These are phyloP conservation scores for Curvularia eragrostidis DNA, from an alignment of 2,329 filamentous ascomycete genomes.

Conservation along the genomic window DNA sequence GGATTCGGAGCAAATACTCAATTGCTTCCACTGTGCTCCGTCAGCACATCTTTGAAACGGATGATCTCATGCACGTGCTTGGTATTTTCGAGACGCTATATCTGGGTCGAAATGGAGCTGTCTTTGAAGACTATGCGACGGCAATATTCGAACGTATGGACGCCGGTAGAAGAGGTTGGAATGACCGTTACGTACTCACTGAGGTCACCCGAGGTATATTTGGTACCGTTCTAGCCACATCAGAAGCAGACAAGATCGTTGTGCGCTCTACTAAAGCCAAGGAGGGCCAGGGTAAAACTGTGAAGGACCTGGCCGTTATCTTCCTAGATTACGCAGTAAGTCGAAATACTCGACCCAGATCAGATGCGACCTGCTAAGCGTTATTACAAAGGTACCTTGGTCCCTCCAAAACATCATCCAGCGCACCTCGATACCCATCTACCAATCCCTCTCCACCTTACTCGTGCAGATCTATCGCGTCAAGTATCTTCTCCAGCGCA, in stretches of 20 bases:
- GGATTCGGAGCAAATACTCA: constrained; percentile 77
- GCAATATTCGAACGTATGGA: constrained; percentile 80
- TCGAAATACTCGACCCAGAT: constrained; percentile 40
- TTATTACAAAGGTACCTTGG: constrained; percentile 56
- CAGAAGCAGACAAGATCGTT: constrained; percentile 69
- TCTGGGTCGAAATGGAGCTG: constrained; percentile 75
- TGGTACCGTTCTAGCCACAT: constrained; percentile 52
- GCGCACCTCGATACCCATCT: constrained; percentile 66
- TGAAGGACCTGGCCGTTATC: constrained; percentile 69
- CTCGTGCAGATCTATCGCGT: constrained; percentile 80
- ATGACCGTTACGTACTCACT: constrained; percentile 80
- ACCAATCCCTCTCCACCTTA: constrained; percentile 76
- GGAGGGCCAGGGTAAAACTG: constrained; percentile 61
- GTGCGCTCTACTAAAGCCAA: constrained; percentile 60
- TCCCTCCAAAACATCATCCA: constrained; percentile 75
- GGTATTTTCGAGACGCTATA: constrained; percentile 75
- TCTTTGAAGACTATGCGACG: constrained; percentile 69
- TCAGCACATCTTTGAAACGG: constrained; percentile 70
- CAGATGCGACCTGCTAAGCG: not conserved
- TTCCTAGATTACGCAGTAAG: constrained; percentile 71
- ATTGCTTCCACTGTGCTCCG: constrained; percentile 72
- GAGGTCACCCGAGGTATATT: constrained; percentile 79
- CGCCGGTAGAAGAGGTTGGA: constrained; percentile 67
- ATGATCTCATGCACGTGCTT: constrained; percentile 70
- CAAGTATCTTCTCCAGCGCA: constrained; percentile 68